phyloP scores from a whole-genome alignment of 176 grass and related monocot genomes.

The Triticum urartu region DNA sequence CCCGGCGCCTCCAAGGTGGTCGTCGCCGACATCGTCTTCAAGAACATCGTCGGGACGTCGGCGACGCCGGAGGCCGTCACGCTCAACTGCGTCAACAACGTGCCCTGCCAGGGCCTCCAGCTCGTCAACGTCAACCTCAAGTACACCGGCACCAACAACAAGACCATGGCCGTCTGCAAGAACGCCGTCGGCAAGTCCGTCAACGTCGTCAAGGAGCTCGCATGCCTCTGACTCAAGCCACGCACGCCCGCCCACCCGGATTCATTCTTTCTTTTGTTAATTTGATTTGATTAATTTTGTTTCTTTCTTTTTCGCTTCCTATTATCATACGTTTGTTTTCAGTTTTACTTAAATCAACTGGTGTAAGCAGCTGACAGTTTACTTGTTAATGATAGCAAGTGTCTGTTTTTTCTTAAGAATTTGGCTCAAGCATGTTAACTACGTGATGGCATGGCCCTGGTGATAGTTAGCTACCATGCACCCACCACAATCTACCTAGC shows the following conservation, averaged over 20 bases:
- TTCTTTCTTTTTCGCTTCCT: no score
- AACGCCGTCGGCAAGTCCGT: slow-evolving; percentile 33
- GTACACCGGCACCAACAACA: slow-evolving; percentile 23
- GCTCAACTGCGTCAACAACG: slow-evolving; percentile 53
- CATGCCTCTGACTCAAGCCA: slow-evolving; percentile 17
- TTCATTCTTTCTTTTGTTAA: no score
- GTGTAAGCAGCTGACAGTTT: not conserved
- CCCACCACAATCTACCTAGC: not conserved
- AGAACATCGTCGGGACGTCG: slow-evolving; percentile 62
- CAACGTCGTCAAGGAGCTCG: slow-evolving; percentile 32
- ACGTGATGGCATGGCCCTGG: not conserved
- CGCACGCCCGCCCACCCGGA: no score
- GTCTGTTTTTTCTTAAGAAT: not conserved
- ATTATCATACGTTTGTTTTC: no score
- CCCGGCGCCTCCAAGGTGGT: slow-evolving; percentile 40
- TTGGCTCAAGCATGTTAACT: not conserved
- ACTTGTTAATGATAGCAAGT: not conserved
- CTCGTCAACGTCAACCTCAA: slow-evolving; percentile 54
- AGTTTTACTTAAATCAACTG: not conserved
- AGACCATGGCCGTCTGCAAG: slow-evolving; percentile 40
- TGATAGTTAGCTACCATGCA: not conserved
- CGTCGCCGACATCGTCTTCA: slow-evolving; percentile 47
- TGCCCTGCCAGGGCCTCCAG: slow-evolving; percentile 59
- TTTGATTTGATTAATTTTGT: no score
- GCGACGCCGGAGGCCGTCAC: slow-evolving; percentile 46